A percentile compares a stretch with the other conserved stretches of the same genome.
These are phyloP conservation scores for Globisporangium heterothallicum DNA, from an alignment of 352 stramenopile genomes.

Conservation along the genomic window DNA sequence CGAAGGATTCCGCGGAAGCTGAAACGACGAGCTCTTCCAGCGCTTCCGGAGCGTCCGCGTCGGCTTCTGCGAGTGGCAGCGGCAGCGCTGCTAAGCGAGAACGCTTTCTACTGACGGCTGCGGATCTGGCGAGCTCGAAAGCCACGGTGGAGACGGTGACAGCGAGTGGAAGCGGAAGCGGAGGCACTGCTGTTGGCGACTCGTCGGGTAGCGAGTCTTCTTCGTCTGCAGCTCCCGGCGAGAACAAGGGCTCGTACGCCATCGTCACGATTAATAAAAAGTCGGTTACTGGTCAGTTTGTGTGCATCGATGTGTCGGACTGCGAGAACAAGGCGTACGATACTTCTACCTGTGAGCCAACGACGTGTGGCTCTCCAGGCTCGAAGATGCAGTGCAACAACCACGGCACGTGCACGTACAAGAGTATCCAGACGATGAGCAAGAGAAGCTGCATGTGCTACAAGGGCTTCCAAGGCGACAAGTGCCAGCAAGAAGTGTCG, in stretches of 20 bases:
- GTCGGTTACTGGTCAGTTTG: constrained; percentile 46
- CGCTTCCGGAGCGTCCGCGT: constrained; percentile 8
- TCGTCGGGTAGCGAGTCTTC: not conserved
- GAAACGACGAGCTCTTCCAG: constrained; percentile 12
- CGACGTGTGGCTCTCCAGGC: constrained; percentile 28
- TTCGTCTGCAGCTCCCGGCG: constrained; percentile 19
- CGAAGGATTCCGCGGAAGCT: constrained; percentile 30
- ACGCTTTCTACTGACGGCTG: constrained; percentile 10
- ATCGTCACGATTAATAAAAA: constrained; percentile 51
- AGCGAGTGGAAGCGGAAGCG: constrained; percentile 2
- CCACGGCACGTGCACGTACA: constrained; percentile 73
- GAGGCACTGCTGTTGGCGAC: constrained; percentile 3
- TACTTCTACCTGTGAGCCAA: constrained; percentile 26
- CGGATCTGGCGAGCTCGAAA: constrained; percentile 10
- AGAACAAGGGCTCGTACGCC: constrained; percentile 28
- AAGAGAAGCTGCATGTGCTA: constrained; percentile 56
- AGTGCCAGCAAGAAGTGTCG: constrained; percentile 21
- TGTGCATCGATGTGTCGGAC: constrained; percentile 50
- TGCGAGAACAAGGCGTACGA: constrained; percentile 46
- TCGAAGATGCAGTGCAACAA: constrained; percentile 55
- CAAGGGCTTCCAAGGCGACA: constrained; percentile 23
- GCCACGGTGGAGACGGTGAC: constrained; percentile 1
- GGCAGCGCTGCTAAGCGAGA: not conserved
- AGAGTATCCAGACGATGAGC: constrained; percentile 49
- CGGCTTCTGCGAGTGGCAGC: constrained; percentile 7